These are phyloP conservation scores for Lodderomyces pseudojiufengensis DNA, from an alignment of 1,139 yeast genomes.

Conservation along the genomic window DNA sequence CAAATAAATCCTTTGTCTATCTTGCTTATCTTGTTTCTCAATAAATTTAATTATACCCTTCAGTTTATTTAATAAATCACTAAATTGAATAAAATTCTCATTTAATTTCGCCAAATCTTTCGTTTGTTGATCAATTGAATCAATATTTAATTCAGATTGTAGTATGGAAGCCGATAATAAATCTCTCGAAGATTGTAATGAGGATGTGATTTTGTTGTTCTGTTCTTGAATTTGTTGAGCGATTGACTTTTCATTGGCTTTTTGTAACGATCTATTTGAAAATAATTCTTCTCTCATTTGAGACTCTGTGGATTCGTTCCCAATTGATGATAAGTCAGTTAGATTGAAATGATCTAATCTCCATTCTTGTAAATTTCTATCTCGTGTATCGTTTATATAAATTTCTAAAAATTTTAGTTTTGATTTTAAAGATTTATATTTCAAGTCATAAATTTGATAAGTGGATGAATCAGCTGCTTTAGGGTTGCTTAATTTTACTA, in stretches of 20 bases:
- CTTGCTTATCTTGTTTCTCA: slow-evolving; percentile 65
- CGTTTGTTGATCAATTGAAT: slow-evolving; percentile 58
- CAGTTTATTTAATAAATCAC: slow-evolving; percentile 52
- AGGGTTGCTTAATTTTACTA: slow-evolving; percentile 13
- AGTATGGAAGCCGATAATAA: slow-evolving; percentile 52
- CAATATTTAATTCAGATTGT: slow-evolving; percentile 61
- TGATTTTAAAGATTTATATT: slow-evolving; percentile 19
- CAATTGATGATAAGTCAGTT: not conserved
- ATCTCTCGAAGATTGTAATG: slow-evolving; percentile 52
- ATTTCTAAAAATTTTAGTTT: slow-evolving; percentile 26
- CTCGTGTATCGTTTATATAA: slow-evolving; percentile 21
- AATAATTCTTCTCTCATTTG: slow-evolving; percentile 15
- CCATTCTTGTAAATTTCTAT: slow-evolving; percentile 26
- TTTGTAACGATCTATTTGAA: slow-evolving; percentile 17
- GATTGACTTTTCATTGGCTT: slow-evolving; percentile 15
- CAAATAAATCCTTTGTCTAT: slow-evolving; percentile 55
- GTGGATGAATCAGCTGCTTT: slow-evolving; percentile 2
- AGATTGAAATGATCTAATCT: slow-evolving; percentile 21
- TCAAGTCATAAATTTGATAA: slow-evolving; percentile 20
- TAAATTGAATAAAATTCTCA: slow-evolving; percentile 50
- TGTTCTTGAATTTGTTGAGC: slow-evolving; percentile 40
- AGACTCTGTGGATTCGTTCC: not conserved
- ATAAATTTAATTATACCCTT: slow-evolving; percentile 56
- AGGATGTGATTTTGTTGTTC: slow-evolving; percentile 51
- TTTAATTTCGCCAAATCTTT: slow-evolving; percentile 48